Percentiles rank a stretch among this genome's conserved stretches.
These are phyloP conservation scores for Silene vulgaris DNA, from an alignment of 179 eudicot genomes.

Conservation along the genomic window DNA sequence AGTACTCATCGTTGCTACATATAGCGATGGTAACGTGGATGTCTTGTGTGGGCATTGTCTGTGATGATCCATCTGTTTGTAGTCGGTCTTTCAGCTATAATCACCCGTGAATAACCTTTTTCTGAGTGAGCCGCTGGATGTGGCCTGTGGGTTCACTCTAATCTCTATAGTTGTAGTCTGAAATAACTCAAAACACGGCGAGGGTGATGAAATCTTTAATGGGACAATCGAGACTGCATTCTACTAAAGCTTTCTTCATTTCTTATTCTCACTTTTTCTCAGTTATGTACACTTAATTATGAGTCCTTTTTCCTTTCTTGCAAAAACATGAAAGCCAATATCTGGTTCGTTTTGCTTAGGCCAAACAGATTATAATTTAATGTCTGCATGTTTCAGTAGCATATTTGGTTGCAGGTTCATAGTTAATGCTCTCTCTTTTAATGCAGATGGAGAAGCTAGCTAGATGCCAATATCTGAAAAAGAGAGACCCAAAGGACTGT, in stretches of 20 bases:
- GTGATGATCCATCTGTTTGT: background rate
- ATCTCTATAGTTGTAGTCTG: background rate
- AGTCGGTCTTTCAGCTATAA: background rate
- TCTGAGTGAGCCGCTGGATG: constrained; percentile 3
- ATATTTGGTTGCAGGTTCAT: background rate
- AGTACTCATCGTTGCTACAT: background rate
- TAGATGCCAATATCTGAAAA: constrained; percentile 73
- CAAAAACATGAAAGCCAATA: background rate
- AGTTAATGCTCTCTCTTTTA: constrained; percentile 25
- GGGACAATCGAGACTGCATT: background rate
- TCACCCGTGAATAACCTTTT: background rate
- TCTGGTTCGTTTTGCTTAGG: background rate
- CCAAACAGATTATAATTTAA: background rate
- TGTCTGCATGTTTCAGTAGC: background rate
- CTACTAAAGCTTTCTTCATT: background rate
- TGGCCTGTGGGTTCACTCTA: background rate
- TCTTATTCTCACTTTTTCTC: constrained; percentile 5
- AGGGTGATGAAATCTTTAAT: background rate
- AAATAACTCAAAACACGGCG: background rate
- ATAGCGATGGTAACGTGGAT: background rate
- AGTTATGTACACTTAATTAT: background rate
- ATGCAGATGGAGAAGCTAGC: constrained; percentile 98
- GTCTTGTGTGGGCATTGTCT: background rate
- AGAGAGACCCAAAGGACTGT: constrained; percentile 90
- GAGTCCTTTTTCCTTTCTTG: constrained; percentile 15